Percentiles rank a stretch among this genome's conserved stretches.
phyloP scores from a whole-genome alignment of 1,284 basidiomycete species.

The Cutaneotrichosporon curvatum region DNA sequence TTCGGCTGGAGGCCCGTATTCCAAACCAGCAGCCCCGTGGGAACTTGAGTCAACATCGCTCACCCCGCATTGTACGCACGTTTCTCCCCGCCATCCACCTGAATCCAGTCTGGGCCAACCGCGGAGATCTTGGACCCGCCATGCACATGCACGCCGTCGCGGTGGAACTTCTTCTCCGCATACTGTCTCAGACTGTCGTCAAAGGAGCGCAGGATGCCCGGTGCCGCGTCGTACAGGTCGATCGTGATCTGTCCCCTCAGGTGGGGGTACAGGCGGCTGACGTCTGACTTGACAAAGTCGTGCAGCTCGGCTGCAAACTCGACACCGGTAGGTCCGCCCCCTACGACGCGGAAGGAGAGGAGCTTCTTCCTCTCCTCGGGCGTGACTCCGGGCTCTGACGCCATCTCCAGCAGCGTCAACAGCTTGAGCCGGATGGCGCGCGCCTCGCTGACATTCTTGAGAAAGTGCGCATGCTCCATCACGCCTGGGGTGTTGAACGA shows the following conservation, averaged over 20 bases:
- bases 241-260: constrained; percentile 61
- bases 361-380: constrained; percentile 61
- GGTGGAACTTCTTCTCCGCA: constrained; percentile 63
- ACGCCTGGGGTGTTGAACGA: constrained; percentile 57
- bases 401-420: constrained; percentile 72
- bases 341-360: constrained; percentile 73
- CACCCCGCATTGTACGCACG: constrained; percentile 32
- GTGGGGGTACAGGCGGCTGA: constrained; percentile 53
- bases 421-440: constrained; percentile 69
- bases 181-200: constrained; percentile 58
- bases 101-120: constrained; percentile 56
- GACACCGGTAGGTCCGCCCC: constrained; percentile 56
- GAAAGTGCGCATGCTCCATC: constrained; percentile 68
- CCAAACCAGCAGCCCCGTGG: constrained; percentile 78
- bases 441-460: constrained; percentile 76
- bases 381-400: constrained; percentile 61
- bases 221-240: constrained; percentile 71
- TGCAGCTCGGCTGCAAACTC: constrained; percentile 81
- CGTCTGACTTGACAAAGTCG: constrained; percentile 50
- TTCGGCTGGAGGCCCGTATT: constrained; percentile 74
- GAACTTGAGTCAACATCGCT: constrained; percentile 52
- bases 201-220: constrained; percentile 72
- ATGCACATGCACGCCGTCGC: constrained; percentile 69
- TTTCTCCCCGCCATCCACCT: constrained; percentile 36
- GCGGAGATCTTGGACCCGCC: constrained; percentile 71